A percentile compares a stretch with the other conserved stretches of the same genome.
phyloP scores from a whole-genome alignment of 345 rosid species.

The Linum usitatissimum region DNA sequence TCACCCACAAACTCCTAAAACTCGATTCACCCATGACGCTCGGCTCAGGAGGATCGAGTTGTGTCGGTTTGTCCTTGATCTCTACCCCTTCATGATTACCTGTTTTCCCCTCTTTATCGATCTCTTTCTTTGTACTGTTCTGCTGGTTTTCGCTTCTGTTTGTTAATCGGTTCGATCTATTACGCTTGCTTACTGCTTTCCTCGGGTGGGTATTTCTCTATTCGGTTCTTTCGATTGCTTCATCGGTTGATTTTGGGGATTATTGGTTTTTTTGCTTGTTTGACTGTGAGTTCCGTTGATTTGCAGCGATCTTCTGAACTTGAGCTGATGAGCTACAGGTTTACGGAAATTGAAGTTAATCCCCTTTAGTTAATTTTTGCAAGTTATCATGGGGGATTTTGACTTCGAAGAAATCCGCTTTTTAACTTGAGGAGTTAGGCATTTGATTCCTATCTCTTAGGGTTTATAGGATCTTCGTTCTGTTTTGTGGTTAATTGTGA shows the following conservation, averaged over 20 bases:
- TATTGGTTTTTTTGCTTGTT: not conserved
- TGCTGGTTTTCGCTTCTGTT: not conserved
- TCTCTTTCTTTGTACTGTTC: not conserved
- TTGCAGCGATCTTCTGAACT: not conserved
- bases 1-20: not conserved
- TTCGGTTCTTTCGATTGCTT: not conserved
- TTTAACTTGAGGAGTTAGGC: not conserved
- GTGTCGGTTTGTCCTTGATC: conserved; percentile 1
- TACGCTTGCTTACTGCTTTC: not conserved
- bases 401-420: not conserved
- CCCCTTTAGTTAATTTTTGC: not conserved
- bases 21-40: conserved; percentile 7
- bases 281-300: not conserved
- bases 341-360: not conserved
- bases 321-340: not conserved
- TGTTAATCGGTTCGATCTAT: not conserved
- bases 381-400: not conserved
- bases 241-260: not conserved
- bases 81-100: not conserved
- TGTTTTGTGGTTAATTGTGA: not conserved
- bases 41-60: conserved; percentile 7
- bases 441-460: not conserved
- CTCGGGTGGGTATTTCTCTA: not conserved
- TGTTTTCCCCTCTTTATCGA: not conserved
- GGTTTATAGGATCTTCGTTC: not conserved